These are phyloP conservation scores for Lepidium africanum DNA, from an alignment of 345 rosid genomes.

Conservation along the genomic window DNA sequence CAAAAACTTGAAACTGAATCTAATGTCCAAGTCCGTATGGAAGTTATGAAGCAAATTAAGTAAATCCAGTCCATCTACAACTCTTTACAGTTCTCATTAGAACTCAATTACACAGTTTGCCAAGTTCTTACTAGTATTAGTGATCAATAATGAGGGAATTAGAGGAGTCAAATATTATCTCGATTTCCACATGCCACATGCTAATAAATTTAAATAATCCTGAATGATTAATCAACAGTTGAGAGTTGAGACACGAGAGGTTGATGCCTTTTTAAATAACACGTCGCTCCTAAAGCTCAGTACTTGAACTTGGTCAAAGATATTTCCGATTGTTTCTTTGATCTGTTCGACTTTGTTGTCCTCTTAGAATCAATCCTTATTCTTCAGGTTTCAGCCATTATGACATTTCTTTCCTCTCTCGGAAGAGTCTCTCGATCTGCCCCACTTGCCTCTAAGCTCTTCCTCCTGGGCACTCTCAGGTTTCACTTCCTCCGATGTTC, in stretches of 20 bases:
- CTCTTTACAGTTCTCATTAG: too few relatives aligned
- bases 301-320: slow-evolving; percentile 10
- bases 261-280: not conserved
- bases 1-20: not conserved
- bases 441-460: slow-evolving; percentile 46
- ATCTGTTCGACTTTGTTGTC: not conserved
- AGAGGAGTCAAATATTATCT: too few relatives aligned
- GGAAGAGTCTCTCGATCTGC: slow-evolving; percentile 47
- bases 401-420: slow-evolving; percentile 54
- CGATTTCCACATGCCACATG: not conserved
- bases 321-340: not conserved
- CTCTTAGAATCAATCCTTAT: not conserved
- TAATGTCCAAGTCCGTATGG: not conserved
- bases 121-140: too few relatives aligned
- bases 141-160: too few relatives aligned
- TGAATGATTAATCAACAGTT: not conserved
- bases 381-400: not conserved
- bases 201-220: not conserved
- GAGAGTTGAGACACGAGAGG: not conserved
- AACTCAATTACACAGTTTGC: too few relatives aligned
- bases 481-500: not conserved
- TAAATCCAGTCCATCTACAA: too few relatives aligned
- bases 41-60: not conserved
- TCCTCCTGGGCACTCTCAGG: slow-evolving; percentile 70
- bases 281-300: not conserved